Base-by-base conservation (phyloP, 441 rosid genomes). In the Adansonia madagascariensis region DNA sequence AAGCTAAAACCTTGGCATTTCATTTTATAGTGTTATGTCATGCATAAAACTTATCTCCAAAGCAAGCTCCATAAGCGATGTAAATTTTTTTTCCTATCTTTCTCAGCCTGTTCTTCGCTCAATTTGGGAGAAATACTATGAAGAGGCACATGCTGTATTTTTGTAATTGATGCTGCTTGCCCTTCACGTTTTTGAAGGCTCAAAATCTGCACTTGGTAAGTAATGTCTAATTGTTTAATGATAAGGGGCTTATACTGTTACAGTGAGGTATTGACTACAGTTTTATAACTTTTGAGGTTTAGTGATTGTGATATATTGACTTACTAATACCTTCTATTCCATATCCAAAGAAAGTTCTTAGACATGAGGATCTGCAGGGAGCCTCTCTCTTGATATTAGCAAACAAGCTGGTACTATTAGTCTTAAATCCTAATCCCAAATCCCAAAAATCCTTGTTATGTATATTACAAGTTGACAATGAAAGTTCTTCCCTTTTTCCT, bases 101-200 rank as follows among this genome's bases (percentile, higher is more conserved):
- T 65, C 35, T 55, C 88, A 96, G 99, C 90, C 91, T 84, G 98
- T 98, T 74, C 91, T 96, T 47, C 91, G 98, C 60, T 88, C 99
- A 9, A 94, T 96, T 65, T 96, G 99, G 99, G 99, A 96, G 85
- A 96, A 96, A 85, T 96, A 96, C 74, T 96, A 92, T 59, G 99
- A 96, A 85, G 99, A 96, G 87, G 96, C 98, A 70, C 98, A 96
- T 73, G 98, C 99, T 24, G 82, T 94, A 78, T 96, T 71, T 96
- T 82, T 80, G 91, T 93, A 71, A 94, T 96, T 20, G 98, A 96
- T 84, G 97, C 98, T 53, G 88, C 98, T 78, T 90, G 86, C 84
- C 97, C 97, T 39, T 80, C 91, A 3, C 96, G 98, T 68, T 96
- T 24, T 24, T 80, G 98, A 96, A 86, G 98, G 92, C 75, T 84